Percentiles rank a stretch among this genome's conserved stretches.
phyloP scores from a whole-genome alignment of 768 basidiomycete species.

The Holtermannia corniformis region DNA sequence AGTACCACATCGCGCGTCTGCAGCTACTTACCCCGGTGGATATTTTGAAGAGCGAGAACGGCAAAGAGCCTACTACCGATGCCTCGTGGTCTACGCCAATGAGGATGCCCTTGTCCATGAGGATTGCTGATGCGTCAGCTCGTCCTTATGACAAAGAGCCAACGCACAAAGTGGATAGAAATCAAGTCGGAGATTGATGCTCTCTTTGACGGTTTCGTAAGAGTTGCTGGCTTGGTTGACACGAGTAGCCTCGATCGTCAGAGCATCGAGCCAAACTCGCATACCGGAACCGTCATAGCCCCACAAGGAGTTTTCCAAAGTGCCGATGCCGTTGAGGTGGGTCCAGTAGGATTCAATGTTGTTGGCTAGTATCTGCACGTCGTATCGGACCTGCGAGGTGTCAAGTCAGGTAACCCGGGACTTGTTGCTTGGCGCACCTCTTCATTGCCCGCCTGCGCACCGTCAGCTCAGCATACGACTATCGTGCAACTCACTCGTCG shows the following conservation, averaged over 20 bases:
- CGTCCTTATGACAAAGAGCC: background rate
- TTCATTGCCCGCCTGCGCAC: constrained; percentile 60
- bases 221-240: constrained; percentile 42
- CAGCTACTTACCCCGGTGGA: constrained; percentile 67
- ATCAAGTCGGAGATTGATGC: constrained; percentile 79
- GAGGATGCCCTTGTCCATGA: constrained; percentile 99
- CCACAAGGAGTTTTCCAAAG: constrained; percentile 95
- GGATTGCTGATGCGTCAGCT: constrained; percentile 56
- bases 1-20: background rate
- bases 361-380: constrained; percentile 92
- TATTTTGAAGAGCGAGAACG: constrained; percentile 86
- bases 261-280: constrained; percentile 88
- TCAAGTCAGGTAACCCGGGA: background rate
- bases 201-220: constrained; percentile 68
- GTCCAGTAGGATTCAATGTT: constrained; percentile 99
- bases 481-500: constrained; percentile 54
- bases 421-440: constrained; percentile 66
- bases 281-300: constrained; percentile 85
- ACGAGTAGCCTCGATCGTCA: constrained; percentile 67
- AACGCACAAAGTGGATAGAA: constrained; percentile 87
- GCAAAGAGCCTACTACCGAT: constrained; percentile 60
- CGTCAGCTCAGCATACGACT: background rate
- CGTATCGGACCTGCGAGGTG: constrained; percentile 56
- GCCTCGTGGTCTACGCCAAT: constrained; percentile 90
- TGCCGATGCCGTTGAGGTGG: constrained; percentile 82